Base-by-base conservation (phyloP, 257 asterid genomes). In the Solanum dulcamara region DNA sequence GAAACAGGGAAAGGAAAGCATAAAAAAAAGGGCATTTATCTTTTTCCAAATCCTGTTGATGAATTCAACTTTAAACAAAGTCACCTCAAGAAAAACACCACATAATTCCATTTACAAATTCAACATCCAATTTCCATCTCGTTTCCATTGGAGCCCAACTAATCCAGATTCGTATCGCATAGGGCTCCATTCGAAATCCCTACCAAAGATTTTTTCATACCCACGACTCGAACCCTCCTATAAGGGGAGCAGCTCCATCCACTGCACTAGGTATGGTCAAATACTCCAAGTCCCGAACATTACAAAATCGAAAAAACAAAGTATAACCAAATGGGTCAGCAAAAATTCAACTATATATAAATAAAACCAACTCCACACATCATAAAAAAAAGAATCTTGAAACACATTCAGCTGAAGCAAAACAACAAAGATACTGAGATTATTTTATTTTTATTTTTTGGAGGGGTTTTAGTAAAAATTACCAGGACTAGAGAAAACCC, bases 401-500 rank as follows among this genome's bases (percentile, higher is more conserved):
- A 37, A 71, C 80, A 71, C 48, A 71, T 71, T 71, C 51, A 71
- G 33, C 51, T 38, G 26, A 75, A 46, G 35, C 60, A 44, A 26
- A 75, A 44, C 15, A 66, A 68, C 38, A 75, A n/a, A 26, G 5
- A 40, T 22, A 37, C 57, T 42, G 37, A 24, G 14, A 13, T 11
- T n/a, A n/a, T 12, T 60, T 60, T n/a, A 3, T 42, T 42, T 42
- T n/a, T n/a, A n/a, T 10, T 42, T 14, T 48, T 48, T 30, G 3
- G 37, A 38, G 12, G 42, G 22, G 10, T 15, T 77, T 48, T 6
- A 48, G 42, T 46, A 48, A 79, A 28, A 18, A 22, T 84, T 72
- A 93, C 98, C 98, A 66, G 94, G 94, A 22, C 89, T 72, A 59
- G 98, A 94, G 87, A 90, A 94, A 85, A 90, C 81, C 96, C 97